Evolutionary conservation across 768 basidiomycete genomes (phyloP), one percentile per base, ranked within the genome.

Genomic region (Suillus lakei): DNA sequence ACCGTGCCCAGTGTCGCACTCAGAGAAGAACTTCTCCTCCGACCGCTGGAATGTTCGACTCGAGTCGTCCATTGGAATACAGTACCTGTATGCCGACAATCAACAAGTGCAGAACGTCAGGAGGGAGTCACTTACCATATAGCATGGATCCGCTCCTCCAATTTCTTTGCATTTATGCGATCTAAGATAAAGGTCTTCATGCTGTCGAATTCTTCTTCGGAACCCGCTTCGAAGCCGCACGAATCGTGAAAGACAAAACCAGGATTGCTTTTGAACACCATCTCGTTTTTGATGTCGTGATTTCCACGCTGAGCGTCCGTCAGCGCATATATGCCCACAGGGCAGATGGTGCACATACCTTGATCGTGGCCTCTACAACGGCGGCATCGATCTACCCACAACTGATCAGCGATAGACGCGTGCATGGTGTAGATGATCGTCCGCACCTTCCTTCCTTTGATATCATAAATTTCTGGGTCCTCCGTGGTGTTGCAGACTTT

Each of bases 201-300:
- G 0, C 55, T 68, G 4, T 73, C 63, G 23, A 79, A 58, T 67
- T 82, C 74, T 12, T 64, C 61, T 3, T 32, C 68, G 18, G 61
- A 67, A 1, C 80, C 80, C 30, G 76, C 64, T 69, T 81, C 80
- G 62, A 81, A 78, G 12, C 80, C 80, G 59, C 73, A 67, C 34
- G 80, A 81, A 64, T 81, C 79, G 50, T 81, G 80, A 59, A 81
- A 80, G 50, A 79, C 70, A 63, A 78, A 81, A 15, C 64, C 46
- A 1, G 69, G 71, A 53, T 75, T 76, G 67, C 69, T 76, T 50
- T 60, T 63, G 67, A 75, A 80, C 2, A 68, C 67, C 41, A 80
- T 68, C 54, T 72, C 63, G n/a, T 68, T 61, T 51, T 73, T 48
- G 39, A 80, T 75, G 64, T 81, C 67, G 64, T 80, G 79, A 9